Evolutionary conservation across 257 asterid species (phyloP).

Genomic region (Solanum rostratum): DNA sequence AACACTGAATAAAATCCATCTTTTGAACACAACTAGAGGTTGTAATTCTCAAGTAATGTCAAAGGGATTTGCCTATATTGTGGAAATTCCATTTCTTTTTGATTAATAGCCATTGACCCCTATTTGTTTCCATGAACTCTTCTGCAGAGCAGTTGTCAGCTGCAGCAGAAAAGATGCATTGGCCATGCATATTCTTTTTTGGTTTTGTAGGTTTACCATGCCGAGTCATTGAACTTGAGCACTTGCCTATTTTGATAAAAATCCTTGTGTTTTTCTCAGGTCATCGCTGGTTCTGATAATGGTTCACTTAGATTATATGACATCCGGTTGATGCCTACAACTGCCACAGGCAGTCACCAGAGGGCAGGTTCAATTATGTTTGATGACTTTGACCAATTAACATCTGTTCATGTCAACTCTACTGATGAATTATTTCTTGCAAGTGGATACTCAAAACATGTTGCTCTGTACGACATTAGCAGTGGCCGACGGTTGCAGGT

Average conservation of each 20-base stretch:
- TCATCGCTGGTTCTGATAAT: conserved; percentile 91
- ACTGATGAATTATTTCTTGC: conserved; percentile 87
- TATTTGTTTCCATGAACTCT: not conserved
- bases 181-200: not conserved
- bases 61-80: not conserved
- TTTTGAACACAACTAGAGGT: not conserved
- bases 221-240: not conserved
- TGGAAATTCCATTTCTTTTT: not conserved
- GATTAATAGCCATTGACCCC: not conserved
- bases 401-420: conserved; percentile 90
- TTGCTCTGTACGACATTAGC: conserved; percentile 69
- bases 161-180: not conserved
- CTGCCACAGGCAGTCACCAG: conserved; percentile 28
- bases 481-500: conserved; percentile 70
- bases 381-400: conserved; percentile 84
- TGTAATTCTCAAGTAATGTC: not conserved
- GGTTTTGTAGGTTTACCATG: not conserved
- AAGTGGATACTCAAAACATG: conserved; percentile 82
- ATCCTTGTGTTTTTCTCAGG: conserved; percentile 35
- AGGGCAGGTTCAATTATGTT: conserved; percentile 37
- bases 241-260: not conserved
- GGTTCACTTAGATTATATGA: conserved; percentile 78
- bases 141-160: not conserved
- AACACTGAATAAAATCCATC: not conserved
- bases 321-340: conserved; percentile 32